Conservation (phyloP, 176 grass and related monocot genomes). For the Carex scoparia region DNA sequence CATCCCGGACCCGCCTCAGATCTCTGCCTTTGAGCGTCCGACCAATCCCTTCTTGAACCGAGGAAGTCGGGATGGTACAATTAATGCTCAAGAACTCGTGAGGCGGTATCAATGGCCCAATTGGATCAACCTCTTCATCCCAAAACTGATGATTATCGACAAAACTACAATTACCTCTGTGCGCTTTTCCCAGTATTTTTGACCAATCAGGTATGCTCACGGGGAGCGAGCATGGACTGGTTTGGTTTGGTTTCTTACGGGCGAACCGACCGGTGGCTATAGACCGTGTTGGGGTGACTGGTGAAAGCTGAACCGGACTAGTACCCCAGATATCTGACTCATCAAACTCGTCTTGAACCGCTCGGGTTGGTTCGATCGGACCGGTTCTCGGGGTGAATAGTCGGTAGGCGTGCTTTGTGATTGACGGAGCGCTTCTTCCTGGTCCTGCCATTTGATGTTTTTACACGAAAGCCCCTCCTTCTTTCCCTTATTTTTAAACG, state of each 20-base stretch:
- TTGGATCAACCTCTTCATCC: conserved; percentile 1
- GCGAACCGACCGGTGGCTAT: conserved; percentile 21
- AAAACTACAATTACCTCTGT: conserved; percentile 25
- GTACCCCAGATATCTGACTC: conserved; percentile 71
- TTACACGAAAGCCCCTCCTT: neutral
- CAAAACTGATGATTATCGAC: conserved; percentile 13
- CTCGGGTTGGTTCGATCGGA: neutral
- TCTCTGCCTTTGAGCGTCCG: conserved; percentile 92
- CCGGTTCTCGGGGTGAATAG: conserved; percentile 47
- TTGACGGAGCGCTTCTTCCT: conserved; percentile 39
- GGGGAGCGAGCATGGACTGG: conserved; percentile 43
- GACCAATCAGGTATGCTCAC: conserved; percentile 90
- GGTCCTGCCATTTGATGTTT: conserved; percentile 40
- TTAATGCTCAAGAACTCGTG: conserved; percentile 71
- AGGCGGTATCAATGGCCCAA: conserved; percentile 46
- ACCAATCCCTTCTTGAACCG: conserved; percentile 88
- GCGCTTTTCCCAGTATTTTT: conserved; percentile 64
- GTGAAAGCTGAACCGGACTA: neutral
- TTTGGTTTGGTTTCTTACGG: conserved; percentile 27
- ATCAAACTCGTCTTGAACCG: conserved; percentile 58
- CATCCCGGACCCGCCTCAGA: conserved; percentile 83
- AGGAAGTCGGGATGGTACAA: conserved; percentile 48
- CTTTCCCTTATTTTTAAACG: neutral
- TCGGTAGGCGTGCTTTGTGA: conserved; percentile 57
- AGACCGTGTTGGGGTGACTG: neutral